These are phyloP conservation scores for Erodium trifolium DNA, from an alignment of 441 rosid genomes.

Conservation along the genomic window DNA sequence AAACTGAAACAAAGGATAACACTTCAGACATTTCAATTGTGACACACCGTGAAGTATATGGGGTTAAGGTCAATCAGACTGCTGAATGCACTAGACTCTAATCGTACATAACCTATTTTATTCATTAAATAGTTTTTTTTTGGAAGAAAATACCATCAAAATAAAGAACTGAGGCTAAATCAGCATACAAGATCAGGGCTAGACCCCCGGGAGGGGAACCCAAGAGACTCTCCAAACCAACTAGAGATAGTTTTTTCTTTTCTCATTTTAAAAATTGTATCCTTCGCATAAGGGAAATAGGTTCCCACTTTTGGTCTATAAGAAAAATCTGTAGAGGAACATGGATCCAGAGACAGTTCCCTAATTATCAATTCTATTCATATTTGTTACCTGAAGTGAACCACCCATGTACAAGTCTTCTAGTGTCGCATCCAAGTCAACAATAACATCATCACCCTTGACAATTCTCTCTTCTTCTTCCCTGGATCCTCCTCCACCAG, in stretches of 20 bases:
- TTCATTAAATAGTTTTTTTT: too few relatives aligned
- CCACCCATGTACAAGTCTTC: slow-evolving; percentile 98
- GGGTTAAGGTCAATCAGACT: background rate
- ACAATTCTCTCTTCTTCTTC: slow-evolving; percentile 88
- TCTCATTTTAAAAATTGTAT: too few relatives aligned
- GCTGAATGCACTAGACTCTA: background rate
- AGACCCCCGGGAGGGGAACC: too few relatives aligned
- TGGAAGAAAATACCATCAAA: too few relatives aligned
- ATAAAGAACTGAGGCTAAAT: too few relatives aligned
- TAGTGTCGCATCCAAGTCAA: slow-evolving; percentile 78
- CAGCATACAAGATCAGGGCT: too few relatives aligned
- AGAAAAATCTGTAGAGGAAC: too few relatives aligned
- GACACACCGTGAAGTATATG: background rate
- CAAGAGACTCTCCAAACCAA: too few relatives aligned
- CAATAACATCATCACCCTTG: slow-evolving; percentile 90
- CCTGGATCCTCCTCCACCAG: slow-evolving; percentile 48
- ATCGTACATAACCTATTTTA: background rate
- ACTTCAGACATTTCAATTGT: background rate
- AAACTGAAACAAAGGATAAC: background rate
- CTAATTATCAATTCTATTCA: background rate
- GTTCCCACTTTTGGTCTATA: too few relatives aligned
- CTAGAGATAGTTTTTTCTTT: too few relatives aligned
- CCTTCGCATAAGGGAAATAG: too few relatives aligned
- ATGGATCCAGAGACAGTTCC: background rate
- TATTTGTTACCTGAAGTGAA: slow-evolving; percentile 57